phyloP scores from a whole-genome alignment of 352 stramenopile genomes.

The Phytophthora citrophthora region DNA sequence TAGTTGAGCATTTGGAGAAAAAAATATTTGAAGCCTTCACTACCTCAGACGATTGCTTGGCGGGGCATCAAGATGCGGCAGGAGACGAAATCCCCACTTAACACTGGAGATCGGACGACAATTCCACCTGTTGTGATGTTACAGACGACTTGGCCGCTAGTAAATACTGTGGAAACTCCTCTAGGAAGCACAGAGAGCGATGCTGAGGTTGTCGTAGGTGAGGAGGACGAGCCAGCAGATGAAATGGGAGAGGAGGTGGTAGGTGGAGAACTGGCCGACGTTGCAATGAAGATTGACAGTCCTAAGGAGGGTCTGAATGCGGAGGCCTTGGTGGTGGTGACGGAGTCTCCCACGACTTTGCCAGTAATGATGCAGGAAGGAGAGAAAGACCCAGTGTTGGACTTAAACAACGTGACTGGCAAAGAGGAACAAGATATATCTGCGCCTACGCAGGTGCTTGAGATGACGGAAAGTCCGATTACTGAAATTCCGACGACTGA shows the following conservation, averaged over 20 bases:
- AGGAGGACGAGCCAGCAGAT: slow-evolving; percentile 10
- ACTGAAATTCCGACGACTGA: slow-evolving; percentile 6
- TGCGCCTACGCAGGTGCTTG: background rate
- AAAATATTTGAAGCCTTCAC: background rate
- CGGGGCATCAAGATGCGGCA: slow-evolving; percentile 10
- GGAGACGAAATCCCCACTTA: slow-evolving; percentile 7
- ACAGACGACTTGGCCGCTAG: slow-evolving; percentile 13
- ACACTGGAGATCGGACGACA: slow-evolving; percentile 1
- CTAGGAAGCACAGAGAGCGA: slow-evolving; percentile 7
- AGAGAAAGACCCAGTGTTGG: background rate
- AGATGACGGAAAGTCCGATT: background rate
- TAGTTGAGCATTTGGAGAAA: slow-evolving; percentile 13
- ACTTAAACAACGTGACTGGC: slow-evolving; percentile 7
- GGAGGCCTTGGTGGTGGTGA: slow-evolving; percentile 18
- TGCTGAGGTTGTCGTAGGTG: slow-evolving; percentile 2
- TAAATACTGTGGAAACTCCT: background rate
- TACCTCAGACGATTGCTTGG: slow-evolving; percentile 5
- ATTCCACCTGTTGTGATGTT: background rate
- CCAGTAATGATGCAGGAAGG: background rate
- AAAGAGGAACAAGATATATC: slow-evolving; percentile 8
- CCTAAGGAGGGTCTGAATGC: background rate
- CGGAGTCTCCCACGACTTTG: background rate
- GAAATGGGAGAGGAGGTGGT: slow-evolving; percentile 17
- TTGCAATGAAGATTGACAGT: background rate
- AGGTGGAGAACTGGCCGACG: background rate